Base-by-base conservation (phyloP, 75 land plant genomes). In the Sequoia sempervirens region DNA sequence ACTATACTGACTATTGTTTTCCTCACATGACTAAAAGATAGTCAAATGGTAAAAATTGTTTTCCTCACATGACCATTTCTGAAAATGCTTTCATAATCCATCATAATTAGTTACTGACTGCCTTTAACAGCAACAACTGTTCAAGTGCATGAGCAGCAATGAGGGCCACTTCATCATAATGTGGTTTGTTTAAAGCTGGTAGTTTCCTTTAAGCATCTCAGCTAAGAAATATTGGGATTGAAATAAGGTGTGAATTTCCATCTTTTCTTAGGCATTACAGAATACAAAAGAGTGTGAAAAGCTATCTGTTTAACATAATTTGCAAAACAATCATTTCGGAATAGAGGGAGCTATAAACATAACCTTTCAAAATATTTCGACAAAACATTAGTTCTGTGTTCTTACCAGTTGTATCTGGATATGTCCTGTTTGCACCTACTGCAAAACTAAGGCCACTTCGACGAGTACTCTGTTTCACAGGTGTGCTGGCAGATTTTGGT, bases 381-480 rank as follows among this genome's bases (percentile, higher is more conserved):
- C 4, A 6, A 30, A 45, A 75, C 30, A 83, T 79, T 17, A 17
- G 37, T 23, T 45, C 38, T 83, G 53, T 45, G 12, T 82, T 80
- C 91, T 86, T 73, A 87, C 91, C 88, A 80, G 86, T 34, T 54
- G 64, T 43, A 72, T 80, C 40, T 72, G 79, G 40, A 68, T 86
- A 78, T 81, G 84, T 43, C 64, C 75, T 85, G 82, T 14, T 81
- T 74, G 40, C 82, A 9, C 98, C 94, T 81, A 95, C 85, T 32
- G 99, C 99, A 87, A 92, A 88, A 81, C 91, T 89, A 36, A 97
- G 95, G 52, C 99, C 99, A 87, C 96, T 95, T 4, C 88, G 88
- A 79, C 89, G 92, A 28, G 69, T 82, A 54, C 68, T 88, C 80
- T 37, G 20, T 46, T 45, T 17, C 5, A 46, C 46, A 72, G 89